phyloP scores from a whole-genome alignment of 108 stramenopile species.

The Cyclotella sp. region DNA sequence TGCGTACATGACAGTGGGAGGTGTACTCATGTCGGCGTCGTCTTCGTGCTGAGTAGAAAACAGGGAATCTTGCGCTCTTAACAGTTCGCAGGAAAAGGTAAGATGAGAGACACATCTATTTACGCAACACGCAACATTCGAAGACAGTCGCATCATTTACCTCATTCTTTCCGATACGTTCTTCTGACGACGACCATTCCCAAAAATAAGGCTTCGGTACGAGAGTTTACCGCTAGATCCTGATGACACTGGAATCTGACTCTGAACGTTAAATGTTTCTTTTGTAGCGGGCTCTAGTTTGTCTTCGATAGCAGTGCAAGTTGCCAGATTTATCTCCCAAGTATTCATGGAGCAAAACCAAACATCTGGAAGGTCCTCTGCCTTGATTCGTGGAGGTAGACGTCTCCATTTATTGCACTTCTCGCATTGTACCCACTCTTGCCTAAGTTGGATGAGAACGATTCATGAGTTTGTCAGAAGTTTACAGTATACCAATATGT shows the following conservation, averaged over 20 bases:
- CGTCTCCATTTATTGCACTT: conserved; percentile 87
- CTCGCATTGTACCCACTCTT: conserved; percentile 91
- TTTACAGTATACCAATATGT: not conserved
- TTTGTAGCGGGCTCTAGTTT: conserved; percentile 68
- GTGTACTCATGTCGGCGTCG: conserved; percentile 56
- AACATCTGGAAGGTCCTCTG: conserved; percentile 75
- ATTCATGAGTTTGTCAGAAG: not conserved
- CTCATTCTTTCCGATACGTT: conserved; percentile 76
- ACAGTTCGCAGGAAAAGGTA: not conserved
- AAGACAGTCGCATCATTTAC: not conserved
- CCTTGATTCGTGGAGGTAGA: conserved; percentile 75
- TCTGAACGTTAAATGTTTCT: conserved; percentile 49
- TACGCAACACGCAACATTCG: not conserved
- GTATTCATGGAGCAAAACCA: conserved; percentile 90
- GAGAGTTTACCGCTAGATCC: conserved; percentile 64
- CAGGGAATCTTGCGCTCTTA: conserved; percentile 79
- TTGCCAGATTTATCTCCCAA: conserved; percentile 76
- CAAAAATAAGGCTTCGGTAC: conserved; percentile 85
- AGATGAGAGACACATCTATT: not conserved
- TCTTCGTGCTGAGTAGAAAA: conserved; percentile 60
- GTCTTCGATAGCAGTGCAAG: conserved; percentile 82
- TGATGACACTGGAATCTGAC: conserved; percentile 38
- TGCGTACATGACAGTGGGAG: conserved; percentile 77
- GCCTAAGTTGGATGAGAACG: conserved; percentile 36
- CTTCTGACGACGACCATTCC: conserved; percentile 63